Evolutionary conservation across 2,329 filamentous ascomycete genomes (phyloP).

Genomic region (Fusarium chuoi): DNA sequence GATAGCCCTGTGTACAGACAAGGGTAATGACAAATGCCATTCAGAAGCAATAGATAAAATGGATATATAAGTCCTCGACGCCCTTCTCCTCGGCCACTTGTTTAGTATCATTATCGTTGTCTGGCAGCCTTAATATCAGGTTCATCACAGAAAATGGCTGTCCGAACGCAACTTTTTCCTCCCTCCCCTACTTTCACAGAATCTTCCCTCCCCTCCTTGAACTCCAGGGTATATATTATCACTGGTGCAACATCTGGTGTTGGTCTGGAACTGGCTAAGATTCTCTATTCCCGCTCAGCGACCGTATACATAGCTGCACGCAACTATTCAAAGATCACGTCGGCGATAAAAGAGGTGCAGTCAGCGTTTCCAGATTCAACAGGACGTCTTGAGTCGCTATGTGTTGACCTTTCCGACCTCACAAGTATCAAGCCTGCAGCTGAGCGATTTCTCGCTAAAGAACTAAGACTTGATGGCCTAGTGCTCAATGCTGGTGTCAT

Average conservation of each 20-base stretch:
- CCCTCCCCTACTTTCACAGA: slow-evolving; percentile 32
- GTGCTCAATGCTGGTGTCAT: slow-evolving; percentile 36
- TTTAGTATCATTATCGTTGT: not conserved
- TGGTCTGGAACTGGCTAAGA: slow-evolving; percentile 32
- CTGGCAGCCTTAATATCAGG: not conserved
- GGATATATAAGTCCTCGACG: not conserved
- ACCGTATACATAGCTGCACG: slow-evolving; percentile 29
- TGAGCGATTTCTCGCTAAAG: not conserved
- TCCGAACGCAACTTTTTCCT: slow-evolving; percentile 30
- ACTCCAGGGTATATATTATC: slow-evolving; percentile 30
- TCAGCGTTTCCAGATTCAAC: slow-evolving; percentile 9
- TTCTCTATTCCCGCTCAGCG: slow-evolving; percentile 28
- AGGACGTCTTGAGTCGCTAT: slow-evolving; percentile 23
- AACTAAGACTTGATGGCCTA: slow-evolving; percentile 27
- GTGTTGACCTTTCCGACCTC: slow-evolving; percentile 30
- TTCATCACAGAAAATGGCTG: slow-evolving; percentile 11
- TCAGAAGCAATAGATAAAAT: not conserved
- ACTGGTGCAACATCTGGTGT: slow-evolving; percentile 35
- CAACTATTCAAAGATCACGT: slow-evolving; percentile 11
- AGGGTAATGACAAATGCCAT: not conserved
- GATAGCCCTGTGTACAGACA: not conserved
- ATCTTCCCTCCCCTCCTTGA: slow-evolving; percentile 16
- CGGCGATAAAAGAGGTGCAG: slow-evolving; percentile 18
- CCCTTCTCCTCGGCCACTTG: not conserved
- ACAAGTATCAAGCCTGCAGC: slow-evolving; percentile 9